Conservation (phyloP, 2,329 filamentous ascomycete genomes). For the Aureobasidium sp. region DNA sequence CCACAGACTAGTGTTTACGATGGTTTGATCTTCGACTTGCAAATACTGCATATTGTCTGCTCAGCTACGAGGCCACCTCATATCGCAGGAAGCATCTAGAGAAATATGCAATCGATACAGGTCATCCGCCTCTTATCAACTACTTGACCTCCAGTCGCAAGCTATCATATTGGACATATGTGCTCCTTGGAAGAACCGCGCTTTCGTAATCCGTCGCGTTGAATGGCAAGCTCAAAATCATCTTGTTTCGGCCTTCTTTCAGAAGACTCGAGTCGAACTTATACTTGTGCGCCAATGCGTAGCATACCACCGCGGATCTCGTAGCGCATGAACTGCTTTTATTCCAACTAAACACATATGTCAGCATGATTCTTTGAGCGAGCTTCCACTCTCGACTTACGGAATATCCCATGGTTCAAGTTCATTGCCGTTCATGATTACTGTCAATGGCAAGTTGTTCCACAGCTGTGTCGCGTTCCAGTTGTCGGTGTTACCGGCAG, state of each 20-base stretch:
- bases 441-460: constrained; percentile 44
- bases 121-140: no score
- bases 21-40: no score
- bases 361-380: not conserved
- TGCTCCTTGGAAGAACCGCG: constrained; percentile 44
- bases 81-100: no score
- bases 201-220: constrained; percentile 52
- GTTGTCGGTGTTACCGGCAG: constrained; percentile 52
- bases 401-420: constrained; percentile 49
- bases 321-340: constrained; percentile 53
- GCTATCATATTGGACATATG: constrained; percentile 60
- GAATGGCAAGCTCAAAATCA: constrained; percentile 50
- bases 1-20: no score
- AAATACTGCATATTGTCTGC: no score
- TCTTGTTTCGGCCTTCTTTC: constrained; percentile 43
- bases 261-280: constrained; percentile 43
- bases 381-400: constrained; percentile 26
- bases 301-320: constrained; percentile 51
- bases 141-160: constrained; percentile 46
- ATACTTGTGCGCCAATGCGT: constrained; percentile 53
- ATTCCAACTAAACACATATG: constrained; percentile 34
- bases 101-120: no score
- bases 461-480: constrained; percentile 46
- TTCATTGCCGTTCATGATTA: constrained; percentile 38
- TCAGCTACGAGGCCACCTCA: not conserved